A percentile compares a stretch with the other conserved stretches of the same genome.
Evolutionary conservation across 2,329 filamentous ascomycete species (phyloP).

Genomic region (Verticillium dahliae): DNA sequence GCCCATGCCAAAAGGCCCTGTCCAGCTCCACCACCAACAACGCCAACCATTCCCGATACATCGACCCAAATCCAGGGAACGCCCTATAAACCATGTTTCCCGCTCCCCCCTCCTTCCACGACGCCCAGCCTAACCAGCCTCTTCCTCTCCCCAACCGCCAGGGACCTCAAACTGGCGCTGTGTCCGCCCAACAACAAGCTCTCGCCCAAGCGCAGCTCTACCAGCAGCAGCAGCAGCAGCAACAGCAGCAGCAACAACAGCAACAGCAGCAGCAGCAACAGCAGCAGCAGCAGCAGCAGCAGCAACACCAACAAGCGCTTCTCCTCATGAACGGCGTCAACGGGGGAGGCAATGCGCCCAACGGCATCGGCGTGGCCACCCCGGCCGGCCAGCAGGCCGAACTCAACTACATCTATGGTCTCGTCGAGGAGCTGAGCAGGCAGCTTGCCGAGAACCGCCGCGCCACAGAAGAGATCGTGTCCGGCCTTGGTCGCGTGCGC

Average conservation of each 20-base stretch:
- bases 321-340: constrained; percentile 42
- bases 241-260: constrained; percentile 13
- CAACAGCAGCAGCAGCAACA: constrained; percentile 15
- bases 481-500: constrained; percentile 55
- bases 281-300: constrained; percentile 9
- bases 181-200: constrained; percentile 11
- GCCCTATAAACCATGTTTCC: constrained; percentile 1
- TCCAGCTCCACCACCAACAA: constrained; percentile 1
- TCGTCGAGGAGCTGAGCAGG: constrained; percentile 61
- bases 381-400: constrained; percentile 64
- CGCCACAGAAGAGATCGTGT: constrained; percentile 57
- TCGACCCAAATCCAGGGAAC: not conserved
- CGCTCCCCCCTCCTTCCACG: constrained; percentile 2
- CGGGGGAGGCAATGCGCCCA: constrained; percentile 20
- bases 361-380: constrained; percentile 45
- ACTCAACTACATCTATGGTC: constrained; percentile 60
- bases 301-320: constrained; percentile 14
- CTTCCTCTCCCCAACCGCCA: not conserved
- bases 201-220: constrained; percentile 9
- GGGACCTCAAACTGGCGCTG: not conserved
- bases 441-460: constrained; percentile 56
- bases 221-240: constrained; percentile 12
- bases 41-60: constrained; percentile 1
- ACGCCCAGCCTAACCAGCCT: constrained; percentile 1
- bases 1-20: not conserved